Conservation (phyloP, 2,329 filamentous ascomycete genomes). For the Ophiocordyceps robertsii region DNA sequence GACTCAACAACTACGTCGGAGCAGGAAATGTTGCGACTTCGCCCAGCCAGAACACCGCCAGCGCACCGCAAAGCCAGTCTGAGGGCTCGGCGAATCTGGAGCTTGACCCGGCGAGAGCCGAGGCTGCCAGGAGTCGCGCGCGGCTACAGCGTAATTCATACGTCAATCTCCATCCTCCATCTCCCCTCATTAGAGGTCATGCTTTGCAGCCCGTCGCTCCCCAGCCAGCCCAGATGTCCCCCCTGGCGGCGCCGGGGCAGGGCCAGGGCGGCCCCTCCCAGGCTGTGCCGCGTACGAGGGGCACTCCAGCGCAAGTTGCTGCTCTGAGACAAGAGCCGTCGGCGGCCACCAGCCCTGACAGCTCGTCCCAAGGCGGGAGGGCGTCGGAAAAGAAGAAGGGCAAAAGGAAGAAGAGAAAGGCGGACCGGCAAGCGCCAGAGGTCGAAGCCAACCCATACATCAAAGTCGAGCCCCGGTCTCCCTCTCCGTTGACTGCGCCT, state of each 20-base stretch:
- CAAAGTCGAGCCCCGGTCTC: constrained; percentile 51
- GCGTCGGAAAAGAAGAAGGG: constrained; percentile 33
- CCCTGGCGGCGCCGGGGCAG: constrained; percentile 35
- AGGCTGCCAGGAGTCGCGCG: constrained; percentile 4
- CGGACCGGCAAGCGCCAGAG: constrained; percentile 34
- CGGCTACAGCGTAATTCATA: constrained; percentile 11
- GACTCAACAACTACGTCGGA: constrained; percentile 15
- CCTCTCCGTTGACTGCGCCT: constrained; percentile 41
- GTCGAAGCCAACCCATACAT: constrained; percentile 38
- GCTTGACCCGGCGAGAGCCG: constrained; percentile 3
- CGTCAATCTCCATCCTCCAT: constrained; percentile 24
- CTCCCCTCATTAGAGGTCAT: constrained; percentile 58
- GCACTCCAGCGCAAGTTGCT: constrained; percentile 38
- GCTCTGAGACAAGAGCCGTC: constrained; percentile 37
- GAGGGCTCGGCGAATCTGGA: constrained; percentile 23
- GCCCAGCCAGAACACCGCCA: constrained; percentile 19
- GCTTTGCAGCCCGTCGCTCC: constrained; percentile 62
- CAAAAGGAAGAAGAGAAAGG: constrained; percentile 40
- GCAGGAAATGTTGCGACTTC: constrained; percentile 4
- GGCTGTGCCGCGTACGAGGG: constrained; percentile 3
- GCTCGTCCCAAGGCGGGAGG: constrained; percentile 40
- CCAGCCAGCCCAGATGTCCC: constrained; percentile 57
- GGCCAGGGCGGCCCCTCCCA: constrained; percentile 4
- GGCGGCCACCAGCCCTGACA: constrained; percentile 42
- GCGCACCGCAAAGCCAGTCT: constrained; percentile 26